These are phyloP conservation scores for Geranium brycei DNA, from an alignment of 345 rosid species.

Conservation along the genomic window DNA sequence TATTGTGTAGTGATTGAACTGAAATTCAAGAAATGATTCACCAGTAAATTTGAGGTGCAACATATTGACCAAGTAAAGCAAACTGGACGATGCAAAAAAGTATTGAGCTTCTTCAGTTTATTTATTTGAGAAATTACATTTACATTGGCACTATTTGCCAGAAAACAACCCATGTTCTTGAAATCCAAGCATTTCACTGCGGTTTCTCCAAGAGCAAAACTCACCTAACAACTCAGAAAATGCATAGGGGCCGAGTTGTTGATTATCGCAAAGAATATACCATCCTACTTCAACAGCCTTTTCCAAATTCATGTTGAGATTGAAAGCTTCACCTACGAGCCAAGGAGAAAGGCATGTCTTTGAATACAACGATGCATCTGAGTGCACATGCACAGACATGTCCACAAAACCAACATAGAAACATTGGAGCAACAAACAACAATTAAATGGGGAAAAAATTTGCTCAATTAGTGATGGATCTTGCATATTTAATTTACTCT, in stretches of 20 bases:
- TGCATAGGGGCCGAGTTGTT: conserved; percentile 63
- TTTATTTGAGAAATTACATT: conserved; percentile 11
- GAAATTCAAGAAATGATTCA: conserved; percentile 15
- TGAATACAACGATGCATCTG: not conserved
- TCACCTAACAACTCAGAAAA: conserved; percentile 60
- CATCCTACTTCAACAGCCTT: conserved; percentile 40
- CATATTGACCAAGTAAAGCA: not conserved
- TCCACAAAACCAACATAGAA: not conserved
- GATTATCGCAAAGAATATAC: conserved; percentile 68
- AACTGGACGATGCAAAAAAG: not conserved
- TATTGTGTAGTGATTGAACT: conserved; percentile 14
- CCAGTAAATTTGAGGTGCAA: conserved; percentile 15
- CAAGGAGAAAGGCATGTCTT: not conserved
- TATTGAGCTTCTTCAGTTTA: not conserved
- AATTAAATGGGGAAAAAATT: not conserved
- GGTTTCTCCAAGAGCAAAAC: conserved; percentile 9
- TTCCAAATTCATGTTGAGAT: not conserved
- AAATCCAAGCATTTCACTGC: not conserved
- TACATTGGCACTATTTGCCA: not conserved
- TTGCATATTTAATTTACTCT: not conserved
- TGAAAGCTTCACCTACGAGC: conserved; percentile 4
- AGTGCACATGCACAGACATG: not conserved
- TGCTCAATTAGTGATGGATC: not conserved
- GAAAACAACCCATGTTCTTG: not conserved
- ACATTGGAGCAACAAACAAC: not conserved